Percentiles rank a stretch among this genome's conserved stretches.
Evolutionary conservation across 305 asterid genomes (phyloP).

Genomic region (Fraxinus ornus): DNA sequence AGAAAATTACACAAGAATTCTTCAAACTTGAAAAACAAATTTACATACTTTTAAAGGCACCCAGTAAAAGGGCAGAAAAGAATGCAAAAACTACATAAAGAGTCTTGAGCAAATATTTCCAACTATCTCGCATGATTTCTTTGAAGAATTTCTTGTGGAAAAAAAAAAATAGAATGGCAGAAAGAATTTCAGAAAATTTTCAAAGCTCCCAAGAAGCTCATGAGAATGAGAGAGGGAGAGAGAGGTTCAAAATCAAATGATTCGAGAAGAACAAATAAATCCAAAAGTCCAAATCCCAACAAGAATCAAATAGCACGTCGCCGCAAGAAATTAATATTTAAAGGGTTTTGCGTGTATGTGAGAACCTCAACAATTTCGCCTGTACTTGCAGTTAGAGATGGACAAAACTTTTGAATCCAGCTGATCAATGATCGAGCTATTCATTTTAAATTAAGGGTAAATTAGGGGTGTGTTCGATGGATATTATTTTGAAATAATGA

Average conservation of each 20-base stretch:
- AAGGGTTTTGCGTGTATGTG: neutral
- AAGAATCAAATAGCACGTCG: constrained; percentile 7
- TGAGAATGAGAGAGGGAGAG: neutral
- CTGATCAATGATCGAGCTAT: too few species aligned
- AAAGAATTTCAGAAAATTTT: neutral
- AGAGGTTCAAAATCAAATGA: constrained; percentile 18
- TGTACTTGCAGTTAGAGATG: neutral
- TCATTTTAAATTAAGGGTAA: too few species aligned
- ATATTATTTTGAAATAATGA: too few species aligned
- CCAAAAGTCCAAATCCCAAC: constrained; percentile 4
- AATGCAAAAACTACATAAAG: constrained; percentile 67
- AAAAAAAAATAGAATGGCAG: constrained; percentile 20
- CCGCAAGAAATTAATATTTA: neutral
- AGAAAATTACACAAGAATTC: neutral
- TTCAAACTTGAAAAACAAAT: constrained; percentile 17
- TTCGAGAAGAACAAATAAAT: constrained; percentile 11
- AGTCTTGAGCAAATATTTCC: constrained; percentile 45
- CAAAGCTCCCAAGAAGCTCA: constrained; percentile 14
- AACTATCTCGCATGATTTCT: constrained; percentile 37
- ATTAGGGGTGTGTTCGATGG: too few species aligned
- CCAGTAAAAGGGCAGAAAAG: constrained; percentile 64
- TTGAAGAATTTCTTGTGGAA: constrained; percentile 4
- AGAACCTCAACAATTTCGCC: neutral
- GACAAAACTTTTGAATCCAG: neutral
- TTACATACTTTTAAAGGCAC: constrained; percentile 74